Conservation (phyloP, 768 basidiomycete species). For the Basidioascus undulatus region DNA sequence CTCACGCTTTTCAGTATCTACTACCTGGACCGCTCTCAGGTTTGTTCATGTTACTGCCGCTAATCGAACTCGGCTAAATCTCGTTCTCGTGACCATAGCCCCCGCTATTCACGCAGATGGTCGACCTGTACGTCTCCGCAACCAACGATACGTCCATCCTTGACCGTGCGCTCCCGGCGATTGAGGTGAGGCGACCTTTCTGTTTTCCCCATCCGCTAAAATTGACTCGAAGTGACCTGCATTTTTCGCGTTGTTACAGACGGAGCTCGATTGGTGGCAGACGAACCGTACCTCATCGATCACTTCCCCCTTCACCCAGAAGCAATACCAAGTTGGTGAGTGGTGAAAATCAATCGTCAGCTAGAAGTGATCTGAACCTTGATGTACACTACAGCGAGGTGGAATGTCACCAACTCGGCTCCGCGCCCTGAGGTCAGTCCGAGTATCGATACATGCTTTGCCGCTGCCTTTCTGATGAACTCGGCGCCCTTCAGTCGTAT, state of each 20-base stretch:
- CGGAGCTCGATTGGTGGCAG: constrained; percentile 63
- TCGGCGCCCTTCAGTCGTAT: constrained; percentile 11
- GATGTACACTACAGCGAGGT: no score
- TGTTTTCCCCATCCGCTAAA: not conserved
- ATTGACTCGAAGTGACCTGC: not conserved
- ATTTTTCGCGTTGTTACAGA: constrained; percentile 19
- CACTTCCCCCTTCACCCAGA: constrained; percentile 42
- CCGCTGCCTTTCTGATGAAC: not conserved
- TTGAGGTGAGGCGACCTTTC: constrained; percentile 31
- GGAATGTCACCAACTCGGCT: constrained; percentile 55
- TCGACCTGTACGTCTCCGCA: constrained; percentile 51
- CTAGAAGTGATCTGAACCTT: no score
- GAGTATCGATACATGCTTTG: not conserved
- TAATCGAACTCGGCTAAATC: not conserved
- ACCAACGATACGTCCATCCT: constrained; percentile 56
- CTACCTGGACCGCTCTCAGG: constrained; percentile 71
- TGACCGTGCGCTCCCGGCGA: constrained; percentile 52
- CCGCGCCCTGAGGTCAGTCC: constrained; percentile 52
- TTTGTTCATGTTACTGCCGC: constrained; percentile 42
- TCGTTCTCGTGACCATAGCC: not conserved
- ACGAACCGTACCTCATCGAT: constrained; percentile 44
- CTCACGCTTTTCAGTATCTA: constrained; percentile 28
- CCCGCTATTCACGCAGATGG: constrained; percentile 33
- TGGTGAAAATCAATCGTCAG: no score
- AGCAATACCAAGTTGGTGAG: no score